Base-by-base conservation (phyloP, 495 filamentous ascomycete species). In the Penicillium daleae region DNA sequence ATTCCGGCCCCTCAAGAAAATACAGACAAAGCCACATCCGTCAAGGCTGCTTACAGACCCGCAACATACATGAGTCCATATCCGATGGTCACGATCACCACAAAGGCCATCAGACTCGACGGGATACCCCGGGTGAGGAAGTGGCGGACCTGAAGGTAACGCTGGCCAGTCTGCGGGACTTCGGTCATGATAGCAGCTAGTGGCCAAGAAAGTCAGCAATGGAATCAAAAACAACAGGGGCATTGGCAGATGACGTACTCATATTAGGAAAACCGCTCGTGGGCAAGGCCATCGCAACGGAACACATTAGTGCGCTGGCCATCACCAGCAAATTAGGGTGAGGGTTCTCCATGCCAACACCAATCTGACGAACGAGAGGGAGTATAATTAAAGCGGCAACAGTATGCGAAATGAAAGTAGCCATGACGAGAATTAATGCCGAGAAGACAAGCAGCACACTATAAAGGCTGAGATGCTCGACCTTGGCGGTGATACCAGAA, bases 111-210 rank as follows among this genome's bases (percentile, higher is more conserved):
- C 17, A 97, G 63, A 81, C 90, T 94, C 65, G 88, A 85, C 4
- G 96, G 94, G 59, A 98, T 86, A 65, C 95, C 95, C 26, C 93
- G 79, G 26, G 88, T 92, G 61, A 99, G 88, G 77, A 99, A 99
- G 71, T 99, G 95, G 66, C 90, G 90, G 29, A 98, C 95, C 57
- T 89, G 80, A 57, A 99, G 83, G 73, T 99, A 99, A 24, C 95
- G 82, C 74, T 96, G 91, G 8, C 95, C 95, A 0, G 90, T 93
- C 59, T 92, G 88, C 0, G 90, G 82, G 63, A 98, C 93, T 79
- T 99, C 95, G 82, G 97, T 97, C 96, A 99, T 98, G 71, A 99
- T 98, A 13, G 95, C 95, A 59, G 95, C 93, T 97, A 63, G 39
- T 48, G 24, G 59, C 26, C 57, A 50, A 54, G 46, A 37, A 49